Percentiles rank a stretch among this genome's conserved stretches.
These are phyloP conservation scores for Crassisporium funariophilum DNA, from an alignment of 768 basidiomycete genomes.

Conservation along the genomic window DNA sequence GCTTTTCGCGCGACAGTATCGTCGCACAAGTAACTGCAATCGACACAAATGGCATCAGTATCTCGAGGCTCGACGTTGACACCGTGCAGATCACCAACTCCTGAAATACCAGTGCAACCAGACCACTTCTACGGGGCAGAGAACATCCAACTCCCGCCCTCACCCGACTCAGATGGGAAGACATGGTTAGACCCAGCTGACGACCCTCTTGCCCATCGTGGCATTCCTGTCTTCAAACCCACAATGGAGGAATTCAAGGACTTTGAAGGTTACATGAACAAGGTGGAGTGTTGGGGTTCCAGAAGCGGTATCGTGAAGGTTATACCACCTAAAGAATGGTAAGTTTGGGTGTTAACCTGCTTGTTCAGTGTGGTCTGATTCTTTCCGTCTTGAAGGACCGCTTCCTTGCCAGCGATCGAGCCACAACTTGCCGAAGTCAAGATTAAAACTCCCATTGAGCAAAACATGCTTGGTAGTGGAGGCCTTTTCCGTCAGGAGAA, in stretches of 20 bases:
- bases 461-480: conserved; percentile 83
- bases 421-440: conserved; percentile 74
- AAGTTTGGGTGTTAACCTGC: conserved; percentile 32
- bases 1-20: no score
- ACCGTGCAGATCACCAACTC: conserved; percentile 56
- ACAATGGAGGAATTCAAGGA: conserved; percentile 89
- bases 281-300: conserved; percentile 87
- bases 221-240: conserved; percentile 96
- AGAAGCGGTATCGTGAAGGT: conserved; percentile 94
- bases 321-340: conserved; percentile 95
- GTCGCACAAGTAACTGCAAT: neutral
- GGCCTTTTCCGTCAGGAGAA: conserved; percentile 92
- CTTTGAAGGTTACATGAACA: conserved; percentile 90
- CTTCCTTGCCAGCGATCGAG: conserved; percentile 69
- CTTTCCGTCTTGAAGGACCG: conserved; percentile 49
- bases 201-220: conserved; percentile 79
- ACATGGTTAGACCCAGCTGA: conserved; percentile 77
- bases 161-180: conserved; percentile 63
- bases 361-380: conserved; percentile 13
- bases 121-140: conserved; percentile 82
- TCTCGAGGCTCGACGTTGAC: conserved; percentile 46
- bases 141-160: conserved; percentile 50
- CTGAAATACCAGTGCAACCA: conserved; percentile 61
- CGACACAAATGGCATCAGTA: conserved; percentile 30
- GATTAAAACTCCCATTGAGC: conserved; percentile 90